Percentiles rank a stretch among this genome's conserved stretches.
These are phyloP conservation scores for Leccinum colubrinum DNA, from an alignment of 1,284 basidiomycete genomes.

Conservation along the genomic window DNA sequence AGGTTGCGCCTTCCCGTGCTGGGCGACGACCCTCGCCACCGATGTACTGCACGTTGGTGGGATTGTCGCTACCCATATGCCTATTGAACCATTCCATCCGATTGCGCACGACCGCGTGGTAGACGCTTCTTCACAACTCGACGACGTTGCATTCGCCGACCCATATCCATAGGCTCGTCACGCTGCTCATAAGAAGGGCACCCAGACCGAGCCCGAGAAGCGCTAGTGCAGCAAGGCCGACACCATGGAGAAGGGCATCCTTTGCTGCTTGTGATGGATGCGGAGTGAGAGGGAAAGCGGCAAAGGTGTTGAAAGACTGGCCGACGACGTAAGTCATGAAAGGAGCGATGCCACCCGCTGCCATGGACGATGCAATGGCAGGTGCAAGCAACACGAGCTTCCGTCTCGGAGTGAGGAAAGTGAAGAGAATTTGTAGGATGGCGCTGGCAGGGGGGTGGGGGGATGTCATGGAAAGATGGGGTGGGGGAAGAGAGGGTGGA, in stretches of 20 bases:
- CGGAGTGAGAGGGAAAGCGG: conserved; percentile 48
- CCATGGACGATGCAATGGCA: conserved; percentile 65
- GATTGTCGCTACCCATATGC: conserved; percentile 68
- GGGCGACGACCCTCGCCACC: conserved; percentile 37
- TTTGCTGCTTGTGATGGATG: conserved; percentile 49
- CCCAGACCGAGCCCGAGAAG: conserved; percentile 72
- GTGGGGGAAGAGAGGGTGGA: too few relatives aligned
- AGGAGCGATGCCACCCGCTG: conserved; percentile 65
- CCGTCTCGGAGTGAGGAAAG: conserved; percentile 48
- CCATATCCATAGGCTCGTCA: conserved; percentile 73
- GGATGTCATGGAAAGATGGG: too few relatives aligned
- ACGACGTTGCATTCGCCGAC: conserved; percentile 82
- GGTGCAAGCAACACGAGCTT: conserved; percentile 64
- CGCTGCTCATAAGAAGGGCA: conserved; percentile 70
- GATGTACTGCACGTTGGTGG: conserved; percentile 39
- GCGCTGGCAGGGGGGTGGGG: too few relatives aligned
- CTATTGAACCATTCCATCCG: conserved; percentile 88
- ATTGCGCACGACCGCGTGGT: conserved; percentile 65
- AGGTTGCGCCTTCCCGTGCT: too few relatives aligned
- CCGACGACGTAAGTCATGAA: conserved; percentile 92
- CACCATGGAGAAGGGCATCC: conserved; percentile 53
- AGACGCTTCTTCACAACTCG: conserved; percentile 69
- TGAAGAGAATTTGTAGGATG: conserved; percentile 43
- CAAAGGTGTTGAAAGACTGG: conserved; percentile 70
- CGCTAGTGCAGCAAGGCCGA: conserved; percentile 64